A percentile compares a stretch with the other conserved stretches of the same genome.
phyloP scores from a whole-genome alignment of 306 rosid genomes.

The Abrus pulchellus region DNA sequence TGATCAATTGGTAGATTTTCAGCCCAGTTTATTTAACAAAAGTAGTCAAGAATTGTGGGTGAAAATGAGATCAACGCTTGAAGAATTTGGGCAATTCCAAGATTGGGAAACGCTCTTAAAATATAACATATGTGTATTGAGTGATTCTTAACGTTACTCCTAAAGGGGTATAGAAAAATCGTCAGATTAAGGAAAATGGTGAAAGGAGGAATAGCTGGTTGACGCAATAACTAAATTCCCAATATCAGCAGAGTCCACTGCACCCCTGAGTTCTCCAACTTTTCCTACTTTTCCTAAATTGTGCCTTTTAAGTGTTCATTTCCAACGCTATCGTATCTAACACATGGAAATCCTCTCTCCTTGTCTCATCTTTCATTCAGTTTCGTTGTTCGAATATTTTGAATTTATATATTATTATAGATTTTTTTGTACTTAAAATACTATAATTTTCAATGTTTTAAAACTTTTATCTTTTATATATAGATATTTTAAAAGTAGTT shows the following conservation, averaged over 20 bases:
- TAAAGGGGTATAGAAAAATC: neutral
- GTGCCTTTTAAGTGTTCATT: neutral
- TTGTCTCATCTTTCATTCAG: no score
- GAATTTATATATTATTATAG: no score
- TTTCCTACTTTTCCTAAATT: conserved; percentile 14
- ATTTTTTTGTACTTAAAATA: no score
- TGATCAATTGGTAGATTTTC: neutral
- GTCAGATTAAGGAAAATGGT: neutral
- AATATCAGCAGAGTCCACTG: neutral
- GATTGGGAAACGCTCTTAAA: neutral
- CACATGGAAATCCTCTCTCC: neutral
- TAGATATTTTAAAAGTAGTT: no score
- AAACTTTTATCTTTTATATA: no score
- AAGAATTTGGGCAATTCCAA: neutral
- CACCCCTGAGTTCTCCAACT: neutral
- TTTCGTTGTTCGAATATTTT: no score
- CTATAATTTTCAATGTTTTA: no score
- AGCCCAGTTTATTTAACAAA: neutral
- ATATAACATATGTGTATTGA: neutral
- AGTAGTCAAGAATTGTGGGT: neutral
- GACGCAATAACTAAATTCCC: conserved; percentile 22
- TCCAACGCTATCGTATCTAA: neutral
- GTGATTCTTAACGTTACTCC: neutral
- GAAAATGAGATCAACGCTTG: neutral
- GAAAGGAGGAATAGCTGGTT: neutral